Conservation (phyloP, 2,329 filamentous ascomycete species). For the Alternaria infectoria region DNA sequence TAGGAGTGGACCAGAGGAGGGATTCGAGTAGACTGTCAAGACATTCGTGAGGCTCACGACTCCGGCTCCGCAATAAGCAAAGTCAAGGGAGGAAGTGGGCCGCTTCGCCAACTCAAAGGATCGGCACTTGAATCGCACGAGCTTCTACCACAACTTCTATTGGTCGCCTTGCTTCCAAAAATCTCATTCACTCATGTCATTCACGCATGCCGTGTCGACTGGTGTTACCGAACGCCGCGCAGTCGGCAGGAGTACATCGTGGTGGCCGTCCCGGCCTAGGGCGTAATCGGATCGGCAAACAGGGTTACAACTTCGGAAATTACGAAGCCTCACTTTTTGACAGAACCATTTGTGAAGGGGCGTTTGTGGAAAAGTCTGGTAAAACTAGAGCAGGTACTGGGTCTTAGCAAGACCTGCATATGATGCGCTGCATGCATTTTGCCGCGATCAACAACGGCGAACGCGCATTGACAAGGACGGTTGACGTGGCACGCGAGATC, state of each 20-base stretch:
- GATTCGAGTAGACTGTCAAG: not conserved
- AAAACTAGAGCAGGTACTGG: not conserved
- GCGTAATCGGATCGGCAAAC: constrained; percentile 1
- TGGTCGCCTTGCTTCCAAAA: not conserved
- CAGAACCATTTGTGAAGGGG: not conserved
- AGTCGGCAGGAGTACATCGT: not conserved
- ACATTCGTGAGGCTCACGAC: not conserved
- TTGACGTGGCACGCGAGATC: constrained; percentile 1
- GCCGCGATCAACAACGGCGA: not conserved
- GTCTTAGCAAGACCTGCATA: not conserved
- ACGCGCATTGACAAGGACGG: not conserved
- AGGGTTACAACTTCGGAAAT: not conserved
- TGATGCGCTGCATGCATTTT: not conserved
- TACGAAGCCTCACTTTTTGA: not conserved
- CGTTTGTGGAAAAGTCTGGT: not conserved
- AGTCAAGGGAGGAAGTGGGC: not conserved
- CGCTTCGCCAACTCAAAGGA: not conserved
- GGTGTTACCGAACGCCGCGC: not conserved
- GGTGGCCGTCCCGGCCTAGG: not conserved
- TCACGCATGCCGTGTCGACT: not conserved
- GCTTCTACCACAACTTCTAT: not conserved
- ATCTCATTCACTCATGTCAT: not conserved
- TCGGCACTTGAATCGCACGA: not conserved
- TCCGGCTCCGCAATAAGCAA: not conserved
- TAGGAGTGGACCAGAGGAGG: not conserved